Conservation (phyloP, 495 filamentous ascomycete species). For the Annulohypoxylon stygium region DNA sequence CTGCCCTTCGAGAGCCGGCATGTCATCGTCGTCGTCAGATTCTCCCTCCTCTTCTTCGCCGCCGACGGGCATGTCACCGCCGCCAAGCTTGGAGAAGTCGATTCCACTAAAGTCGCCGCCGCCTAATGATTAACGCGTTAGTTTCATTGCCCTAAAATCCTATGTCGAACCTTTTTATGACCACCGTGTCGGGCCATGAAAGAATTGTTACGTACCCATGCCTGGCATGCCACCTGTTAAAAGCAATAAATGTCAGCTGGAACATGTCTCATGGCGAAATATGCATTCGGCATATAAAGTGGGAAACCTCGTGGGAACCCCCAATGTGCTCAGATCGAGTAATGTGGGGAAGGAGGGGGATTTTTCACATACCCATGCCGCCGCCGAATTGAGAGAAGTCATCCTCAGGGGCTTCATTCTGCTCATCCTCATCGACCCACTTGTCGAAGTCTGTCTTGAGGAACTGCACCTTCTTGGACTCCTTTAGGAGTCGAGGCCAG, state of each 20-base stretch:
- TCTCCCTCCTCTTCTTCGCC: conserved; percentile 72
- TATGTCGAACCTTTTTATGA: conserved; percentile 14
- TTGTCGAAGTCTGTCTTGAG: conserved; percentile 99
- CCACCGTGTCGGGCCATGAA: not conserved
- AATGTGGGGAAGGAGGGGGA: not conserved
- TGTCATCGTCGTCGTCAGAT: conserved; percentile 57
- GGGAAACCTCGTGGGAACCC: not conserved
- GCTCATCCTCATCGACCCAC: conserved; percentile 99
- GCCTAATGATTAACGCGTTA: conserved; percentile 48
- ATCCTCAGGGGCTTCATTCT: conserved; percentile 87
- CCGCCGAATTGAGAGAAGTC: conserved; percentile 78
- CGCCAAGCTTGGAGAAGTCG: conserved; percentile 94
- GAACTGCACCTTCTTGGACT: conserved; percentile 89
- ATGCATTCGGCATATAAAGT: not conserved
- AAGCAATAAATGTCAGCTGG: conserved; percentile 38
- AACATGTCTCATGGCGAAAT: not conserved
- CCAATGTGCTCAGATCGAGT: not conserved
- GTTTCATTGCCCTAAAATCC: conserved; percentile 27
- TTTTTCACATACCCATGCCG: conserved; percentile 62
- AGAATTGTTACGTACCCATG: conserved; percentile 61
- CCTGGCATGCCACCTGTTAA: conserved; percentile 56
- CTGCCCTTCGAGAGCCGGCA: conserved; percentile 58
- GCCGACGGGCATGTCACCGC: conserved; percentile 63
- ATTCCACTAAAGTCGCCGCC: conserved; percentile 76
- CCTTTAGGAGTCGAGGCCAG: conserved; percentile 96